Conservation (phyloP, 495 filamentous ascomycete genomes). For the Hyaloscypha hepaticicola region DNA sequence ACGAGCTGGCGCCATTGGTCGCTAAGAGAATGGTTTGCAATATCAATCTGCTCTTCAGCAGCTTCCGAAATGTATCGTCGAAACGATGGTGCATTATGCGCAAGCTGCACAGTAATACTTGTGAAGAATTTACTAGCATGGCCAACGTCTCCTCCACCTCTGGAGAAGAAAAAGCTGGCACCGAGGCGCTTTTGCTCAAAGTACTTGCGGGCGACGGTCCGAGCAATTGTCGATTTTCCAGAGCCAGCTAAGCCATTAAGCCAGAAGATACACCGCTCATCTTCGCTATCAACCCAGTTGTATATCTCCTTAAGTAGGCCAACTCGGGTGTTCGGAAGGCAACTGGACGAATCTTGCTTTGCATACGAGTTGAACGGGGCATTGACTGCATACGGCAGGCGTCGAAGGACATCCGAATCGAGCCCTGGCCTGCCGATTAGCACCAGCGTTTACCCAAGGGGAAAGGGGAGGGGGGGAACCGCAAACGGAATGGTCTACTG, state of each 20-base stretch:
- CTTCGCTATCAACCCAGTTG: conserved; percentile 10
- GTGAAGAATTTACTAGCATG: conserved; percentile 3
- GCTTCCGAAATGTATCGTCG: neutral
- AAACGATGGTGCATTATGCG: neutral
- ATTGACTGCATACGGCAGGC: conserved; percentile 7
- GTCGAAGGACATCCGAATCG: conserved; percentile 12
- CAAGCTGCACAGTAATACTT: neutral
- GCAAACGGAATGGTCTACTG: conserved; percentile 9
- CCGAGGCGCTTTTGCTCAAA: no score
- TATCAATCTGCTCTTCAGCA: neutral
- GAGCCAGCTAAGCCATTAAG: neutral
- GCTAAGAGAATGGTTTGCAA: neutral
- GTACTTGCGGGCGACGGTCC: neutral
- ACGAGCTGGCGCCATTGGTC: conserved; percentile 31
- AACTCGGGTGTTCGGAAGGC: conserved; percentile 24
- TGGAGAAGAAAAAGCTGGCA: no score
- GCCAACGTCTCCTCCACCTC: neutral
- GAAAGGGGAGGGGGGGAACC: neutral
- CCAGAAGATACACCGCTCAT: conserved; percentile 4
- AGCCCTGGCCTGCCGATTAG: conserved; percentile 9
- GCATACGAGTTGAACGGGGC: conserved; percentile 17
- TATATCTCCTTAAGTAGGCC: conserved; percentile 22
- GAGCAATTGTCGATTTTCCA: neutral
- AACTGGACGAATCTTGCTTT: conserved; percentile 11
- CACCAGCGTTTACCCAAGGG: conserved; percentile 6